Evolutionary conservation across 306 rosid genomes (phyloP).

Genomic region (Cicer bijugum): DNA sequence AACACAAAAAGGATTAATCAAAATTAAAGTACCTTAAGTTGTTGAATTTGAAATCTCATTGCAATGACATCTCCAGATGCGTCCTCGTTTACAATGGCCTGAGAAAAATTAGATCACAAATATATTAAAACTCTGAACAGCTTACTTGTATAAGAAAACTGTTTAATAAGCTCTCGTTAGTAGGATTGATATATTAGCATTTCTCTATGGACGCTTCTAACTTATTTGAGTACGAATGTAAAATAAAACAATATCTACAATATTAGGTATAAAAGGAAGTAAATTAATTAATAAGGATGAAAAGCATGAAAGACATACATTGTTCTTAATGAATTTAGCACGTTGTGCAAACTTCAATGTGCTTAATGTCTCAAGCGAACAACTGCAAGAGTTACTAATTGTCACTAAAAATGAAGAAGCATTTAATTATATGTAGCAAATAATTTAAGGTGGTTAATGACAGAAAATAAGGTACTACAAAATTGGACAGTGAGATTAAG

Average conservation of each 20-base stretch:
- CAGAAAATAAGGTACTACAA: neutral
- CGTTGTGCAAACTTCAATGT: constrained; percentile 98
- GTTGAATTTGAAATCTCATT: constrained; percentile 96
- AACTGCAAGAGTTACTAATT: constrained; percentile 63
- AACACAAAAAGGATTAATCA: constrained; percentile 31
- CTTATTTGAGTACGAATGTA: neutral
- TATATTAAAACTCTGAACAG: constrained; percentile 28
- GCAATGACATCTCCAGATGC: constrained; percentile 95
- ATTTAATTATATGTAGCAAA: constrained; percentile 31
- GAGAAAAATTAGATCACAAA: constrained; percentile 30
- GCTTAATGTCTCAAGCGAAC: constrained; percentile 96
- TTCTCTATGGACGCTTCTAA: neutral
- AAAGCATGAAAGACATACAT: constrained; percentile 58
- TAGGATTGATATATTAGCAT: constrained; percentile 14
- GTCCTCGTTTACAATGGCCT: constrained; percentile 98
- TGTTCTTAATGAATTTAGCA: constrained; percentile 92
- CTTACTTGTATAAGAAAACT: neutral
- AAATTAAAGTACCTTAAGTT: constrained; percentile 74
- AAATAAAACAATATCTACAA: constrained; percentile 26
- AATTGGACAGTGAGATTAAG: constrained; percentile 17
- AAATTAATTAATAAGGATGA: constrained; percentile 9
- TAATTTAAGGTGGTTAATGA: constrained; percentile 22
- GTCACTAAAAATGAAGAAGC: constrained; percentile 24
- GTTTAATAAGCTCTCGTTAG: neutral
- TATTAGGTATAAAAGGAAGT: constrained; percentile 13